Conservation (phyloP, 2,329 filamentous ascomycete species). For the Cladosporium colombiae region DNA sequence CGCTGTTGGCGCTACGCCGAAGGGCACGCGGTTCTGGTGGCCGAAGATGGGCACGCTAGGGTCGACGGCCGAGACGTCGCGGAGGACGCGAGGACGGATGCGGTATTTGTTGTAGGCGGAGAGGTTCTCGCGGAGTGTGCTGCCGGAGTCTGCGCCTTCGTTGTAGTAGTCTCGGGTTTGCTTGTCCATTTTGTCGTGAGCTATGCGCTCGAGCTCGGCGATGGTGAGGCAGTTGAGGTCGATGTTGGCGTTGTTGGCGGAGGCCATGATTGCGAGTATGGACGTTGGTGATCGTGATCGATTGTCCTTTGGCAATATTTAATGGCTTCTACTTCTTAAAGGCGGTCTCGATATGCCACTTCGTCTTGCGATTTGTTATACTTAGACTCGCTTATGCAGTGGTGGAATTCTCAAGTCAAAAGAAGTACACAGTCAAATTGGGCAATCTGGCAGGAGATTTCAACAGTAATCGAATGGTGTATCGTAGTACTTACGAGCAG, state of each 20-base stretch:
- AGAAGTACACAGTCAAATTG: background rate
- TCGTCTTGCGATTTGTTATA: background rate
- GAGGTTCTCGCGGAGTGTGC: constrained; percentile 52
- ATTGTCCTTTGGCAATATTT: background rate
- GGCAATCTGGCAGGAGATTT: background rate
- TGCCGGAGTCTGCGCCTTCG: constrained; percentile 40
- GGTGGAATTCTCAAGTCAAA: background rate
- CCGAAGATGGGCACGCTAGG: constrained; percentile 51
- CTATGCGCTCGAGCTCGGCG: constrained; percentile 42
- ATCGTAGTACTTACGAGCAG: background rate
- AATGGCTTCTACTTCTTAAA: background rate
- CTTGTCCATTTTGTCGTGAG: constrained; percentile 42
- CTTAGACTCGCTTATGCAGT: background rate
- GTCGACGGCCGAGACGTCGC: constrained; percentile 43
- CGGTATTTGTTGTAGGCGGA: constrained; percentile 52
- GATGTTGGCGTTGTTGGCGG: constrained; percentile 21
- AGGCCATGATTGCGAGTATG: background rate
- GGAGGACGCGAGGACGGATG: constrained; percentile 43
- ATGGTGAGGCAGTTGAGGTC: constrained; percentile 49
- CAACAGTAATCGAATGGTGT: too few relatives aligned
- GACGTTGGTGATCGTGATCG: background rate
- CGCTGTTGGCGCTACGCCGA: constrained; percentile 57
- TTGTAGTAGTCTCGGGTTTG: constrained; percentile 44
- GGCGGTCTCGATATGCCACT: background rate
- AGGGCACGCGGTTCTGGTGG: constrained; percentile 47